Evolutionary conservation across 441 rosid species (phyloP).

Genomic region (Metrosideros polymorpha): DNA sequence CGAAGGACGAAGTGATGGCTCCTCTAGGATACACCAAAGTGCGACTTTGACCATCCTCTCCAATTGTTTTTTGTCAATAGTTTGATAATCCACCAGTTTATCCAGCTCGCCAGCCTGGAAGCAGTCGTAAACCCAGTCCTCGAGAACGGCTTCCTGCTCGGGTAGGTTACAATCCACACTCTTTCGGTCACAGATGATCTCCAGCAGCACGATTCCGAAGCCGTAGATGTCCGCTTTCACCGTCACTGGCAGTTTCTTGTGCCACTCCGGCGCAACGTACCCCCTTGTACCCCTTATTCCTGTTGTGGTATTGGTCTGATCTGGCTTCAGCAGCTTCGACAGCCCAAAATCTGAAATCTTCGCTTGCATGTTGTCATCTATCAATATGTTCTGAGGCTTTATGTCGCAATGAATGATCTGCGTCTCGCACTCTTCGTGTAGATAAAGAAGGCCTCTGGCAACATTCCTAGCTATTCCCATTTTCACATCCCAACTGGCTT

Average conservation of each 20-base stretch:
- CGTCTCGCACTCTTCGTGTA: background rate
- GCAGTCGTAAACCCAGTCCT: background rate
- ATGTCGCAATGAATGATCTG: background rate
- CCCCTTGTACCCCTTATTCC: background rate
- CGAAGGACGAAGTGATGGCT: conserved; percentile 11
- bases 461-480: background rate
- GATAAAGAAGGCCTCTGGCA: background rate
- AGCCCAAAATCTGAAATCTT: background rate
- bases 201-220: background rate
- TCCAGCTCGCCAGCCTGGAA: background rate
- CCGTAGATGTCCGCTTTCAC: background rate
- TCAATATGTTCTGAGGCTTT: background rate
- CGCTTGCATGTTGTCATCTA: background rate
- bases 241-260: background rate
- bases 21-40: background rate
- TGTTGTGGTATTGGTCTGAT: background rate
- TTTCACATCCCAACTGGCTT: background rate
- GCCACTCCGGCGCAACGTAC: background rate
- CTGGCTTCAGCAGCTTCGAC: background rate
- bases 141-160: background rate
- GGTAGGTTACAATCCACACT: background rate
- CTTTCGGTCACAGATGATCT: background rate
- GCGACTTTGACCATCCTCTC: background rate
- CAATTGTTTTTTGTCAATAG: background rate
- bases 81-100: background rate